A percentile compares a stretch with the other conserved stretches of the same genome.
Conservation (phyloP, 2,329 filamentous ascomycete genomes). For the Alternaria gansuensis region DNA sequence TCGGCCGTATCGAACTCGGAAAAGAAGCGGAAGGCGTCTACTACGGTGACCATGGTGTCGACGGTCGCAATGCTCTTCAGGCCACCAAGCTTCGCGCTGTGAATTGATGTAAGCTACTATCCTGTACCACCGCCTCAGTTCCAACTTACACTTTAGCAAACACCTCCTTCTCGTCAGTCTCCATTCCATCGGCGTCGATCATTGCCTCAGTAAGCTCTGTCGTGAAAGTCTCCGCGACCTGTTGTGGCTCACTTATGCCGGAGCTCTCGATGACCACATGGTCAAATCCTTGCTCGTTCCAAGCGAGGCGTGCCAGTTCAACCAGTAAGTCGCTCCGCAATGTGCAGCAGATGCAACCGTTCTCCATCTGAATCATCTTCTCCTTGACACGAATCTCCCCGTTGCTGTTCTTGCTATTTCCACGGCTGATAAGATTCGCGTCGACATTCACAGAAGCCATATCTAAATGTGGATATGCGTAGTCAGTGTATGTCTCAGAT, state of each 20-base stretch:
- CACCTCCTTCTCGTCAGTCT: slow-evolving; percentile 57
- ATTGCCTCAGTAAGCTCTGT: slow-evolving; percentile 58
- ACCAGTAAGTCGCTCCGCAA: slow-evolving; percentile 75
- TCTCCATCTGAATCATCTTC: slow-evolving; percentile 73
- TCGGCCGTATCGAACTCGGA: slow-evolving; percentile 76
- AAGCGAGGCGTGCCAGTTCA: slow-evolving; percentile 71
- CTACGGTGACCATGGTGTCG: slow-evolving; percentile 76
- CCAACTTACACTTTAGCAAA: slow-evolving; percentile 61
- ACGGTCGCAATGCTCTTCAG: slow-evolving; percentile 71
- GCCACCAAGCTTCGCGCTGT: slow-evolving; percentile 61
- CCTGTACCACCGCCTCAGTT: slow-evolving; percentile 21
- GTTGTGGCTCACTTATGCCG: slow-evolving; percentile 76
- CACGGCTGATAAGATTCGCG: slow-evolving; percentile 66
- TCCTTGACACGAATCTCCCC: slow-evolving; percentile 65
- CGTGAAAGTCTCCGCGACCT: slow-evolving; percentile 78
- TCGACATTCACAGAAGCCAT: slow-evolving; percentile 71
- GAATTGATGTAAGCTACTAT: neutral
- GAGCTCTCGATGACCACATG: slow-evolving; percentile 77
- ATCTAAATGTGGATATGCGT: slow-evolving; percentile 51
- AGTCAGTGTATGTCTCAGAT: neutral
- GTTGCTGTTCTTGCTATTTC: slow-evolving; percentile 17
- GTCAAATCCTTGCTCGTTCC: slow-evolving; percentile 68
- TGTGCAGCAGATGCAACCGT: slow-evolving; percentile 77
- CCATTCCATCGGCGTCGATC: slow-evolving; percentile 54
- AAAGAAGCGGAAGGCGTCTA: slow-evolving; percentile 77